phyloP scores from a whole-genome alignment of 306 rosid genomes.

The Lathyrus sativus region DNA sequence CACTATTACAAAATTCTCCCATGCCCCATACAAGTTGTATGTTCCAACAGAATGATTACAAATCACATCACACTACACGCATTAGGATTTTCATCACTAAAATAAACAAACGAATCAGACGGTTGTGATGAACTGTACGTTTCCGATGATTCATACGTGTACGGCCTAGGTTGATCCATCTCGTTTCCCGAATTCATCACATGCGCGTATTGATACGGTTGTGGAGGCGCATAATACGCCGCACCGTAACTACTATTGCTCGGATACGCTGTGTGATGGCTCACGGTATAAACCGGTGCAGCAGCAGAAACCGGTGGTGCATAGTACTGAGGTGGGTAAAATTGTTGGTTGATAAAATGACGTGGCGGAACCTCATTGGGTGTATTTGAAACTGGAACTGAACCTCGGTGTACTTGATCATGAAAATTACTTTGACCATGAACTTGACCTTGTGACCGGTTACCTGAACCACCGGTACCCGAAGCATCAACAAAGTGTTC shows the following conservation, averaged over 20 bases:
- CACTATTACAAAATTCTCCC: constrained; percentile 45
- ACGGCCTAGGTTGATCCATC: constrained; percentile 37
- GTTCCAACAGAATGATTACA: constrained; percentile 12
- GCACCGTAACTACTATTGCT: constrained; percentile 45
- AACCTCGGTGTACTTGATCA: background rate
- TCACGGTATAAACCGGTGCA: constrained; percentile 48
- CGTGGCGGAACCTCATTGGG: constrained; percentile 53
- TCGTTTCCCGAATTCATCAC: constrained; percentile 41
- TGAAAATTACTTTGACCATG: constrained; percentile 20
- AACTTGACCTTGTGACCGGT: constrained; percentile 5
- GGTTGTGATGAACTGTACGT: constrained; percentile 42
- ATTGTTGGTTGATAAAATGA: constrained; percentile 35
- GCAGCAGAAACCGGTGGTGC: constrained; percentile 22
- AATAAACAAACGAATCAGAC: constrained; percentile 60
- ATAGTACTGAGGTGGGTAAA: constrained; percentile 44
- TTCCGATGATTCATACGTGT: constrained; percentile 32
- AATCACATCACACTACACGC: constrained; percentile 64
- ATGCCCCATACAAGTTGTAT: constrained; percentile 45
- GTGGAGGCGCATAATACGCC: constrained; percentile 50
- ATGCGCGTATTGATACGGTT: constrained; percentile 46
- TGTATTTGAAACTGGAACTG: constrained; percentile 17
- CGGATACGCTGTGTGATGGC: constrained; percentile 56
- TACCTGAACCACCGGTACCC: constrained; percentile 39
- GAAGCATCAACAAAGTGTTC: constrained; percentile 41
- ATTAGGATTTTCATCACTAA: constrained; percentile 88